These are phyloP conservation scores for Aspergillus ochraceoroseus DNA, from an alignment of 2,329 filamentous ascomycete species.

Conservation along the genomic window DNA sequence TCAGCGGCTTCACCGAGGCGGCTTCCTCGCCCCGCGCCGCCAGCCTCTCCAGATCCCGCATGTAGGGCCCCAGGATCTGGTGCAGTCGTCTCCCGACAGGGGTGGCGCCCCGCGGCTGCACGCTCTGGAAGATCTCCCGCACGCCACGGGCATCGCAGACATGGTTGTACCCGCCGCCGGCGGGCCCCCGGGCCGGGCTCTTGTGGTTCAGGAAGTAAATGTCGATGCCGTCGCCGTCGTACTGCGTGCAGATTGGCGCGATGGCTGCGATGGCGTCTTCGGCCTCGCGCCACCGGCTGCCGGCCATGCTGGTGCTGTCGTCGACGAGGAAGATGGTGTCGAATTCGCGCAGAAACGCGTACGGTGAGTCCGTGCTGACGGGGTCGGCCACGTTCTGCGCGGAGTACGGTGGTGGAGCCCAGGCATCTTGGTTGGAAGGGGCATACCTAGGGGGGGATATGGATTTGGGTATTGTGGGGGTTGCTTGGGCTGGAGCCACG, in stretches of 20 bases:
- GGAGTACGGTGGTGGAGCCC: constrained; percentile 22
- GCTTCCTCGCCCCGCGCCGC: constrained; percentile 34
- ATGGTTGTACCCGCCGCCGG: constrained; percentile 58
- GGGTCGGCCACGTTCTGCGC: constrained; percentile 22
- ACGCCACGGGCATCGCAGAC: constrained; percentile 58
- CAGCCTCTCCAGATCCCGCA: constrained; percentile 51
- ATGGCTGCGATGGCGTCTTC: constrained; percentile 65
- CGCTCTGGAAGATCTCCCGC: constrained; percentile 62
- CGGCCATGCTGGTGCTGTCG: constrained; percentile 83
- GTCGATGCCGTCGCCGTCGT: constrained; percentile 82
- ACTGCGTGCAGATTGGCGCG: constrained; percentile 71
- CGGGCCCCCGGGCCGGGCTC: constrained; percentile 33
- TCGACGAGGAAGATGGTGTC: constrained; percentile 90
- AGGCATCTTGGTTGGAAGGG: constrained; percentile 8
- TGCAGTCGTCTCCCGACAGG: constrained; percentile 69
- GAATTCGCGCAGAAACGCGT: constrained; percentile 70
- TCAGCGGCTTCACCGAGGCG: constrained; percentile 67
- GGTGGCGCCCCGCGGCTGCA: constrained; percentile 63
- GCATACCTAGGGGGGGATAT: constrained; percentile 1
- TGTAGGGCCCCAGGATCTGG: constrained; percentile 68
- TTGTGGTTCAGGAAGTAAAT: constrained; percentile 81
- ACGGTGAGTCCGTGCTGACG: constrained; percentile 55
- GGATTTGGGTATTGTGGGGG: constrained; percentile 1
- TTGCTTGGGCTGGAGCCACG: not conserved
- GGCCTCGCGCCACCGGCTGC: constrained; percentile 71